Base-by-base conservation (phyloP, 2,329 filamentous ascomycete species). In the Sphaerulina vaccinii region DNA sequence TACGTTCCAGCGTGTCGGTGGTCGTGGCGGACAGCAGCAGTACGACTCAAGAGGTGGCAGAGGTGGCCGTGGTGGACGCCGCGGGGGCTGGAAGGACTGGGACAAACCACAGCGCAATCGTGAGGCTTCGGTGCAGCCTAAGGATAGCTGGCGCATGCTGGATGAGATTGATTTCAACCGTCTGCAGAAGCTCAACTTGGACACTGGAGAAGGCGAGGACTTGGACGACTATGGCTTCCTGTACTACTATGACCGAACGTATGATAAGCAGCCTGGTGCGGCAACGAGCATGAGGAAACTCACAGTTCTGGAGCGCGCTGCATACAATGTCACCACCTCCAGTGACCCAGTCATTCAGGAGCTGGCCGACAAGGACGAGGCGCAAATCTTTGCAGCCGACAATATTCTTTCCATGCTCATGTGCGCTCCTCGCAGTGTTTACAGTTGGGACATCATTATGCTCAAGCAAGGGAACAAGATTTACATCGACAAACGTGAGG, bases 91-190 rank as follows among this genome's bases (percentile, higher is more conserved):
- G 92, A 95, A 93, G 76, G 93, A 99, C 71, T 96, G 90, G 71
- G 93, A 99, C 78, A 97, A 97, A 84, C 93, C 93, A 55, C 84
- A 92, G 72, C 86, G 93, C 67, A 96, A 95, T 75, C 88, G 93
- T 55, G 93, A 99, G 76, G 88, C 92, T 9, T 96, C 90, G 29
- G 89, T 99, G 69, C 92, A 92, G 76, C 90, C 97, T 74, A 95
- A 95, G 75, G 83, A 91, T 18, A 91, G 96, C 71, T 99, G 93
- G 93, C 82, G 84, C 68, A 82, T 99, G 76, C 79, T 96, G 66
- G 93, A 99, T 77, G 93, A 99, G 80, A 96, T 99, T 71, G 93
- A 99, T 74, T 99, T 95, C 77, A 92, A 90, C 77, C 87, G 93
- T 62, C 82, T 99, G 63, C 81, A 83, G 63, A 99, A 99, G 82